Evolutionary conservation across 1,139 yeast genomes (phyloP), one percentile per base, ranked within the genome.

Genomic region (Meyerozyma elateridarum): DNA sequence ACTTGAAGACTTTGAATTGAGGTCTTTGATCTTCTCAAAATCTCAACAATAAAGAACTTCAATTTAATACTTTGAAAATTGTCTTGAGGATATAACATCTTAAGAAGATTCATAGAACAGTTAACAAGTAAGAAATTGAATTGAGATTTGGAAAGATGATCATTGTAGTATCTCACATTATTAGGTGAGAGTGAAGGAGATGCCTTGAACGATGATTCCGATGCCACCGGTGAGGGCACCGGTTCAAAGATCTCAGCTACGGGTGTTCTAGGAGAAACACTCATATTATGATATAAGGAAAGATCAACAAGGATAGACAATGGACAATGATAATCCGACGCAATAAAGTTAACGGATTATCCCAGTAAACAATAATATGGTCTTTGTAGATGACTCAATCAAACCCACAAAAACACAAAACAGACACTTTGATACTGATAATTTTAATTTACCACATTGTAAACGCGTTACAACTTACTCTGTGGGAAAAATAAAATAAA

Each of bases 1-100:
- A 81, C 68, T 49, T 81, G 87, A 38, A 84, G 66, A 5, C 82
- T 70, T 33, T 79, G 72, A 40, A 75, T 70, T 8, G 85, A 75
- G 25, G 85, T 73, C 44, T 80, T 76, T 8, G 89, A 79, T 38
- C 93, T 69, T 42, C 74, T 73, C 40, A 84, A 61, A 22, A 83
- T 73, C 50, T 82, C 91, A 39, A 73, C 67, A 29, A 83, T 63
- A 45, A 77, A 84, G 35, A 59, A 60, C 36, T 64, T 51, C 35
- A 65, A 52, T 34, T 60, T 39, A 28, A 36, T 26, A 22, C 36
- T 24, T 15, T 24, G 17, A 11, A 24, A 24, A 12, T 24, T 18
- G 4, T 6, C 8, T 9, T 14, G 9, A 7, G 48, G 48, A 38
- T 62, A 67, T 35, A 64, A 51, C 19, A 65, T 54, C 36, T 61